Conservation (phyloP, 495 filamentous ascomycete genomes). For the Stereocaulon alpinum region DNA sequence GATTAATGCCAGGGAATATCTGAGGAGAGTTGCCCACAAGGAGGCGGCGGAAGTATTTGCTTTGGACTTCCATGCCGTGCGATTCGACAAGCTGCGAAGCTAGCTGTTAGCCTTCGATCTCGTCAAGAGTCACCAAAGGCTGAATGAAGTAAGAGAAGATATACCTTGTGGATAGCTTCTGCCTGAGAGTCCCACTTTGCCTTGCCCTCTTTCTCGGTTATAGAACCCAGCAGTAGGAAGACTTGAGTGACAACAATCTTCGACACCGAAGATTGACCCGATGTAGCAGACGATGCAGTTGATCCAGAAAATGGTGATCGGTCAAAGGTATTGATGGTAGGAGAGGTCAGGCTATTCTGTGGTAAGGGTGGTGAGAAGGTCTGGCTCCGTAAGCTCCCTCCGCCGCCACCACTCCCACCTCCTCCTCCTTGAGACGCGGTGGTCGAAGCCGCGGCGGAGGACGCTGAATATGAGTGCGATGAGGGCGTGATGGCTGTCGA, state of each 20-base stretch:
- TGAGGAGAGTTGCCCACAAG: slow-evolving; percentile 73
- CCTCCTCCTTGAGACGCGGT: slow-evolving; percentile 40
- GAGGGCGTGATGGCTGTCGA: slow-evolving; percentile 52
- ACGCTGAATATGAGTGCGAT: slow-evolving; percentile 48
- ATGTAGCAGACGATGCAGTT: slow-evolving; percentile 22
- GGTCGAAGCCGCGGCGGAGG: slow-evolving; percentile 47
- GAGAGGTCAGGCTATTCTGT: slow-evolving; percentile 51
- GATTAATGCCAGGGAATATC: slow-evolving; percentile 67
- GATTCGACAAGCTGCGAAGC: slow-evolving; percentile 68
- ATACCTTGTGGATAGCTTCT: slow-evolving; percentile 83
- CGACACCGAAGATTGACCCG: slow-evolving; percentile 44
- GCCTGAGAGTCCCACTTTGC: slow-evolving; percentile 89
- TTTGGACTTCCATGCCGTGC: slow-evolving; percentile 93
- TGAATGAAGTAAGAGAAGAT: slow-evolving; percentile 16
- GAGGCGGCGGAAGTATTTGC: slow-evolving; percentile 83
- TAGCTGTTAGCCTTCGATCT: slow-evolving; percentile 9
- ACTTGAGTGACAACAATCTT: slow-evolving; percentile 93
- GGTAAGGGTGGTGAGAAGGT: slow-evolving; percentile 56
- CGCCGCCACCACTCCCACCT: slow-evolving; percentile 45
- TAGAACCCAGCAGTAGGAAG: slow-evolving; percentile 82
- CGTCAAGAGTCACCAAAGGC: neutral
- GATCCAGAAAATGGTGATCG: slow-evolving; percentile 32
- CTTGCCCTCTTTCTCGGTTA: slow-evolving; percentile 82
- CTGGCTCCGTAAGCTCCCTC: slow-evolving; percentile 49
- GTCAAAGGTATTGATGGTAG: slow-evolving; percentile 45